phyloP scores from a whole-genome alignment of 805 yeast genomes.

The Barnettozyma populi region DNA sequence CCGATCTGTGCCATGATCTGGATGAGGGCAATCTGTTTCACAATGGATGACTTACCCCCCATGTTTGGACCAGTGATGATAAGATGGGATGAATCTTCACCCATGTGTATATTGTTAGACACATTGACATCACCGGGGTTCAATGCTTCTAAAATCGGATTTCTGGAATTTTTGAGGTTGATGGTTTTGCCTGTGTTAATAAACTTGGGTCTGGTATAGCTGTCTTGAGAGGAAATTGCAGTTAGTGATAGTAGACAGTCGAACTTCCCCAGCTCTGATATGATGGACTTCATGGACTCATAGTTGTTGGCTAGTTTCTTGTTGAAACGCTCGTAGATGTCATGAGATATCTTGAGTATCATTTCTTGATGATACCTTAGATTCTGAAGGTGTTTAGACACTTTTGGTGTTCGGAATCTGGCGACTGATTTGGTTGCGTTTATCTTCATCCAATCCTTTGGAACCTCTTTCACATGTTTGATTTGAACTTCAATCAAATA shows the following conservation, averaged over 20 bases:
- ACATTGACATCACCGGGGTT: conserved; percentile 33
- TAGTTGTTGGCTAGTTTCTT: conserved; percentile 38
- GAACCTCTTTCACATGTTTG: conserved; percentile 46
- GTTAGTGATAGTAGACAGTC: conserved; percentile 76
- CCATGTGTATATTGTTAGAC: conserved; percentile 76
- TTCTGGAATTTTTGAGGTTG: conserved; percentile 63
- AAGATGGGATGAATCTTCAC: conserved; percentile 55
- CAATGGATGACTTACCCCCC: conserved; percentile 96
- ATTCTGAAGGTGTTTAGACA: conserved; percentile 43
- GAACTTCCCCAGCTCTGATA: conserved; percentile 52
- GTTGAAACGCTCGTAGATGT: conserved; percentile 45
- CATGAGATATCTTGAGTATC: conserved; percentile 13
- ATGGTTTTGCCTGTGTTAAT: conserved; percentile 40
- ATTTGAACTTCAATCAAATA: conserved; percentile 74
- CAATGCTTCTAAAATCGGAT: conserved; percentile 77
- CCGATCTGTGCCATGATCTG: conserved; percentile 87
- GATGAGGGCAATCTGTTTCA: conserved; percentile 83
- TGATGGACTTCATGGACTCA: conserved; percentile 41
- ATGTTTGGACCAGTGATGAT: conserved; percentile 95
- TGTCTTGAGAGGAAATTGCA: conserved; percentile 54
- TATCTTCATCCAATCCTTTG: conserved; percentile 71
- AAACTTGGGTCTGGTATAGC: conserved; percentile 61
- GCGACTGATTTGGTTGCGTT: conserved; percentile 64
- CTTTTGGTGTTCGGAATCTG: conserved; percentile 64
- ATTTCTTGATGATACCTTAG: conserved; percentile 59